Conservation (phyloP, 495 filamentous ascomycete species). For the Podospora anserina region DNA sequence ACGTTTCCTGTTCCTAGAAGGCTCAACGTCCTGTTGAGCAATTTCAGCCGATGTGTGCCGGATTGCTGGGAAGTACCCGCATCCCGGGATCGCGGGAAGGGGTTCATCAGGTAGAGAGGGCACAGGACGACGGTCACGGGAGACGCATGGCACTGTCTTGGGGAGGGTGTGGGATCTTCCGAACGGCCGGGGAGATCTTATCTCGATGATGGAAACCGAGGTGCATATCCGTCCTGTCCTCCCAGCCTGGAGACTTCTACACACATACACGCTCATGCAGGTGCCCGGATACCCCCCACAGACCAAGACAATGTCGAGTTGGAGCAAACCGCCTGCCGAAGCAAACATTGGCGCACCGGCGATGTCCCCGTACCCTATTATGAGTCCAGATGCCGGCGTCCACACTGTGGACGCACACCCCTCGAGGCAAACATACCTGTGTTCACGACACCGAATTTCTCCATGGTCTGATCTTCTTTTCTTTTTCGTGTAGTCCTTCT, state of each 20-base stretch:
- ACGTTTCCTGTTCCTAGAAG: not conserved
- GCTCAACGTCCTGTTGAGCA: not conserved
- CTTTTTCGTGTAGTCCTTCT: not conserved
- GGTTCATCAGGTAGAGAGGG: too few species aligned
- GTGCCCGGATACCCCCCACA: not conserved
- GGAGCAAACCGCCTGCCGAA: not conserved
- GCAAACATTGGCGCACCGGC: not conserved
- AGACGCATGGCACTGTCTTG: not conserved
- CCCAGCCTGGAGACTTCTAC: not conserved
- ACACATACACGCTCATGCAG: not conserved
- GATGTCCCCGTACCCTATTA: not conserved
- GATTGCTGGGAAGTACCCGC: not conserved
- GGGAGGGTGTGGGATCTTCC: not conserved
- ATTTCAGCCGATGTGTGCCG: not conserved
- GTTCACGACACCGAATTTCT: not conserved
- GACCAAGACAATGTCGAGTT: not conserved
- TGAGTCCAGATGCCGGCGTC: not conserved
- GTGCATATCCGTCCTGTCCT: not conserved
- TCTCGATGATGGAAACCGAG: not conserved
- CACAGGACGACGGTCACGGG: not conserved
- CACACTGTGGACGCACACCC: not conserved
- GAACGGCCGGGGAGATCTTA: not conserved
- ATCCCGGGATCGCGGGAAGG: not conserved
- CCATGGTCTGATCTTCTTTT: not conserved
- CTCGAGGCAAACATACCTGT: not conserved